Evolutionary conservation across 2,329 filamentous ascomycete species (phyloP), one percentile per base, ranked within the genome.

Genomic region (Raffaelea arxii): DNA sequence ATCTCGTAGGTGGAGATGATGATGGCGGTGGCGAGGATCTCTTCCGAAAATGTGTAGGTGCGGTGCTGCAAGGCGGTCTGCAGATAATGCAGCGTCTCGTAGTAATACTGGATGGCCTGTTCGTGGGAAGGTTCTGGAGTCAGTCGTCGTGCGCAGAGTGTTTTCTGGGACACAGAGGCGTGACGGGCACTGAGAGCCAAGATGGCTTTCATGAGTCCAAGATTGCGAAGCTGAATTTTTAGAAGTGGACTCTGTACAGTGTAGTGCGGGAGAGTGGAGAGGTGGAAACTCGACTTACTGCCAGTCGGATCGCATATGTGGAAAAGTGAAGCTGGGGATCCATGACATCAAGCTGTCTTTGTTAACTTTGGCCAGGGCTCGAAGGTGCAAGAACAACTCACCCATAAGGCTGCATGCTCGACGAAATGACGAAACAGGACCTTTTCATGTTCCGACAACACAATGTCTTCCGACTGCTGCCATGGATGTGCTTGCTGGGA

Each of bases 1-100:
- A 82, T 82, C 58, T 82, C 78, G 52, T 82, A 82, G 0, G 75
- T 77, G 12, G 75, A 79, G 25, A 82, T 75, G 16, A 81, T 66
- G 1, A 82, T 62, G 0, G 76, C 71, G 0, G 77, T 82, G 0
- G 74, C 72, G 24, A 80, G 66, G 0, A 83, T 63, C 54, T 82
- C 78, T 12, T 67, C 66, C 24, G 73, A 78, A 41, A 68, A 70
- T 6, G 72, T 74, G 55, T 82, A 82, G 0, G 69, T 72, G 1
- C 71, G 65, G 52, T 77, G 78, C 11, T 72, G 67, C 59, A 82
- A 71, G 1, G 78, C 76, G 30, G 72, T 71, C 43, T 77, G 75
- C 0, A 82, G 63, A 50, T 82, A 82, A 43, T 77, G 74, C 0
- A 82, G 62, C 0, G 77, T 80, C 54, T 82, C 75, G 53, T 78